These are phyloP conservation scores for Aspergillus cavernicola DNA, from an alignment of 495 filamentous ascomycete species.

Conservation along the genomic window DNA sequence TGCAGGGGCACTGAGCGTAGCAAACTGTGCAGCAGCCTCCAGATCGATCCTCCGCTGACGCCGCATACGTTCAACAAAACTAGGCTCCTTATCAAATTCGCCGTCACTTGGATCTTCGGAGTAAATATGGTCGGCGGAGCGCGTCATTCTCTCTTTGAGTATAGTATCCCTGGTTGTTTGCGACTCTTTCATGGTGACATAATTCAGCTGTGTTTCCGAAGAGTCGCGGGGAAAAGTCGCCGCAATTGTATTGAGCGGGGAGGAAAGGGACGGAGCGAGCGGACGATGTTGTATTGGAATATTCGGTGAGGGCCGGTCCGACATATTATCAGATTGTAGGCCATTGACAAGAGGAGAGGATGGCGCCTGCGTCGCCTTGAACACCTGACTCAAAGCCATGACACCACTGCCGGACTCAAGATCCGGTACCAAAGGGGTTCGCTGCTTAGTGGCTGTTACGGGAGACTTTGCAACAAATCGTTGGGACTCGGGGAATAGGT, in stretches of 20 bases:
- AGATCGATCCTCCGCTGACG: constrained; percentile 35
- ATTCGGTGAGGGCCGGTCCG: constrained; percentile 52
- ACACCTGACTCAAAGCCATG: constrained; percentile 49
- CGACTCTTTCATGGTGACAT: constrained; percentile 51
- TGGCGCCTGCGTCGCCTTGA: constrained; percentile 50
- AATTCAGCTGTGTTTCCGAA: constrained; percentile 45
- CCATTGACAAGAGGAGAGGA: constrained; percentile 46
- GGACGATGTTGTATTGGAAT: constrained; percentile 42
- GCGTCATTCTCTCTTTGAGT: constrained; percentile 36
- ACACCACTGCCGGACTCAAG: constrained; percentile 39
- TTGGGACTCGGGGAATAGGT: constrained; percentile 49
- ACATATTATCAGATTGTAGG: constrained; percentile 37
- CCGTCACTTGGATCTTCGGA: constrained; percentile 42
- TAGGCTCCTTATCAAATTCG: constrained; percentile 45
- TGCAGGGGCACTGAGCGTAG: constrained; percentile 35
- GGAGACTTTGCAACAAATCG: constrained; percentile 46
- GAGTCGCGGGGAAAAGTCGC: constrained; percentile 35
- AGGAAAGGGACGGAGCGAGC: constrained; percentile 36
- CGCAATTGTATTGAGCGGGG: constrained; percentile 34
- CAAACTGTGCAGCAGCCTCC: constrained; percentile 38
- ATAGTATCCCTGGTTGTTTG: constrained; percentile 36
- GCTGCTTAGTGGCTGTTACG: constrained; percentile 34
- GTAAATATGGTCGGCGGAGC: constrained; percentile 35
- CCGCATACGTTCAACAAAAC: constrained; percentile 37
- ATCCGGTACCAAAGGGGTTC: constrained; percentile 44